These are phyloP conservation scores for Phaffia rhodozyma DNA, from an alignment of 1,284 basidiomycete genomes.

Conservation along the genomic window DNA sequence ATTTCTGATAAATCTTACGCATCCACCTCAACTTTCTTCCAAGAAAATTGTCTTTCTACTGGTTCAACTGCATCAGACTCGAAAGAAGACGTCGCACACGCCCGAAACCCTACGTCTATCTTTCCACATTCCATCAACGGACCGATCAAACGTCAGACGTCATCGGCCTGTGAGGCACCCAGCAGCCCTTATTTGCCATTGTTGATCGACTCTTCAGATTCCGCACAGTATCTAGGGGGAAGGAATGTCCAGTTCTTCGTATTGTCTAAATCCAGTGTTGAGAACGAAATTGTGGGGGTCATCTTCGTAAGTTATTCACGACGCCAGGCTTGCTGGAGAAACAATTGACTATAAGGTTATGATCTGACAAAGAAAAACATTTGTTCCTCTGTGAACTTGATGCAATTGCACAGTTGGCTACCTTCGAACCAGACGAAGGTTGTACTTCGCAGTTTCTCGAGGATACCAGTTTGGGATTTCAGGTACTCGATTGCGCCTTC, in stretches of 20 bases:
- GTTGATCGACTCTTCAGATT: background rate
- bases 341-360: too few species aligned
- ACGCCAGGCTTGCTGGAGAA: too few species aligned
- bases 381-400: background rate
- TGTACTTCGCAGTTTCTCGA: background rate
- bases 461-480: background rate
- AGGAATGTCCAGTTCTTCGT: constrained; percentile 6
- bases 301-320: background rate
- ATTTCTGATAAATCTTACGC: background rate
- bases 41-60: background rate
- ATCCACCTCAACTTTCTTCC: background rate
- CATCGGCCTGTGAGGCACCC: background rate
- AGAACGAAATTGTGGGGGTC: background rate
- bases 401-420: background rate
- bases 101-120: background rate
- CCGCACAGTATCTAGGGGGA: background rate
- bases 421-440: constrained; percentile 3
- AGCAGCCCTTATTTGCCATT: background rate
- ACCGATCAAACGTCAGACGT: background rate
- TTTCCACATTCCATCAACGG: background rate
- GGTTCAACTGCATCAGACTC: background rate
- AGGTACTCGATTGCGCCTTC: background rate
- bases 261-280: background rate
- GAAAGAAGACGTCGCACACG: background rate
- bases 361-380: too few species aligned